Percentiles rank a stretch among this genome's conserved stretches.
Evolutionary conservation across 495 filamentous ascomycete genomes (phyloP).

Genomic region (Penicillium argentinense): DNA sequence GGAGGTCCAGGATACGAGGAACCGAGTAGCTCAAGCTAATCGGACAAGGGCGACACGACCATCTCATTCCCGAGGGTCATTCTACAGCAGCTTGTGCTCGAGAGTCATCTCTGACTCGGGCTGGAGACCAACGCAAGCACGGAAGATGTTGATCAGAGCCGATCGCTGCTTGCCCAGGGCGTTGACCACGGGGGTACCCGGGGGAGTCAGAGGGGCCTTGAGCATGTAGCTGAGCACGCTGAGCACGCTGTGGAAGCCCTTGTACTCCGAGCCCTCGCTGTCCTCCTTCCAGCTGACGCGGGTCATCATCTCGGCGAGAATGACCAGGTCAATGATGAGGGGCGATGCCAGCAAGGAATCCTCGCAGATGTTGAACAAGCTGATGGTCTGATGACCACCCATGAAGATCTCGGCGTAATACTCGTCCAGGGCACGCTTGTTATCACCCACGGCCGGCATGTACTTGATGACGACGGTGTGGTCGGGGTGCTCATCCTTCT

Average conservation of each 20-base stretch:
- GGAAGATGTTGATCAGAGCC: constrained; percentile 97
- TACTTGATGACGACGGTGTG: constrained; percentile 96
- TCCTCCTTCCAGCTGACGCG: constrained; percentile 87
- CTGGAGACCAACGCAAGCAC: constrained; percentile 94
- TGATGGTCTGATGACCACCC: constrained; percentile 98
- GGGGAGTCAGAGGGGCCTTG: constrained; percentile 94
- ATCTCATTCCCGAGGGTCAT: neutral
- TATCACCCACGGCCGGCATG: constrained; percentile 98
- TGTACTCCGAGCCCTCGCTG: constrained; percentile 65
- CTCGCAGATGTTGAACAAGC: constrained; percentile 97
- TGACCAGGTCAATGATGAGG: constrained; percentile 92
- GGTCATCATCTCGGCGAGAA: constrained; percentile 96
- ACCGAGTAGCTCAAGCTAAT: neutral
- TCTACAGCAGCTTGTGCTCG: constrained; percentile 93
- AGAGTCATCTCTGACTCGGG: constrained; percentile 99
- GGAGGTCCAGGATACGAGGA: neutral
- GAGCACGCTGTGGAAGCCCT: constrained; percentile 94
- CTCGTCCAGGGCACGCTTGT: constrained; percentile 98
- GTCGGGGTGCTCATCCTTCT: constrained; percentile 81
- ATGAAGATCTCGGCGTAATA: constrained; percentile 99
- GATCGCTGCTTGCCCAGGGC: constrained; percentile 93
- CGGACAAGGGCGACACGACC: neutral
- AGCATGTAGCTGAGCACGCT: constrained; percentile 99
- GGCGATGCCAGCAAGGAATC: constrained; percentile 97
- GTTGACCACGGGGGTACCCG: constrained; percentile 95